Evolutionary conservation across 106 monocot species (phyloP).

Genomic region (Acanthochlamys bracteata): DNA sequence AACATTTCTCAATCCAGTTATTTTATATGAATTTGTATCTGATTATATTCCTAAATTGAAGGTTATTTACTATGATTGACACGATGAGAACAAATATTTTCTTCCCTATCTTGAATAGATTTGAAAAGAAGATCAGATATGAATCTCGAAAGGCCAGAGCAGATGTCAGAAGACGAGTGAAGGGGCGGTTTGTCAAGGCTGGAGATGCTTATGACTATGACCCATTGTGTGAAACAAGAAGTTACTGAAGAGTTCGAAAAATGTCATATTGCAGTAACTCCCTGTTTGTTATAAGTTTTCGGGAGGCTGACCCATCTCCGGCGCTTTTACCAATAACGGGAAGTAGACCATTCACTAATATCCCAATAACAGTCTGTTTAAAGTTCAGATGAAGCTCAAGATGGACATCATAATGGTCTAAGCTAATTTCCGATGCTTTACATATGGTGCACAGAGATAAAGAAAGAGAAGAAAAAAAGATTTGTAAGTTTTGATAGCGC

Average conservation of each 20-base stretch:
- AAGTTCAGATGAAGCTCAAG: neutral
- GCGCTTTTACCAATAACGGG: neutral
- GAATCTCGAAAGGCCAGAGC: slow-evolving; percentile 84
- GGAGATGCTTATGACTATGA: slow-evolving; percentile 94
- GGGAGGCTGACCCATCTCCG: slow-evolving; percentile 2
- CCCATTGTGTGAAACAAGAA: slow-evolving; percentile 61
- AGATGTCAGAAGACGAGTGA: slow-evolving; percentile 75
- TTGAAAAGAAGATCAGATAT: slow-evolving; percentile 97
- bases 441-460: too few relatives aligned
- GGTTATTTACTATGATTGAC: too few relatives aligned
- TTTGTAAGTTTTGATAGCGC: too few relatives aligned
- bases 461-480: too few relatives aligned
- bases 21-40: too few relatives aligned
- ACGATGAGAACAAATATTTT: too few relatives aligned
- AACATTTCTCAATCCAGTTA: too few relatives aligned
- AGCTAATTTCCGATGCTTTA: too few relatives aligned
- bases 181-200: slow-evolving; percentile 81
- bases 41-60: too few relatives aligned
- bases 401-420: too few relatives aligned
- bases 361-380: neutral
- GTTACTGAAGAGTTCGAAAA: slow-evolving; percentile 28
- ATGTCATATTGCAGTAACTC: neutral
- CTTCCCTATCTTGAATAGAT: slow-evolving; percentile 24
- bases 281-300: slow-evolving; percentile 1
- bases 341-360: neutral